Percentiles rank a stretch among this genome's conserved stretches.
Conservation (phyloP, 23 red algal species). For the Gracilaria domingensis region DNA sequence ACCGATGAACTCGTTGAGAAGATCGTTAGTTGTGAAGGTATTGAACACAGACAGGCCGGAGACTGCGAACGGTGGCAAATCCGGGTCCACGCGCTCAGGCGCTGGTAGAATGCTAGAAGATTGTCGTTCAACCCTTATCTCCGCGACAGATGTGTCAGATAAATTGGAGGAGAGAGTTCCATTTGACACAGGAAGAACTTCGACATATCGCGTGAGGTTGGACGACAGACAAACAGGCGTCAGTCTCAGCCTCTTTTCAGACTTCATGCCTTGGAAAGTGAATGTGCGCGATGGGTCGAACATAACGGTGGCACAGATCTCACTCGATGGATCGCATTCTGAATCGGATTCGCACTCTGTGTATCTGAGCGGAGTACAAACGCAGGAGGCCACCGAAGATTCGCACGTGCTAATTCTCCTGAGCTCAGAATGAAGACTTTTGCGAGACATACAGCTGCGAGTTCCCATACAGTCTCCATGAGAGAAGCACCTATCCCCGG, state of each 20-base stretch:
- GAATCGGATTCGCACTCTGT: neutral
- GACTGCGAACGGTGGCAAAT: neutral
- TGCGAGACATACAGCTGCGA: neutral
- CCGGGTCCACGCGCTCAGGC: too few relatives aligned
- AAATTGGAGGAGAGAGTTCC: neutral
- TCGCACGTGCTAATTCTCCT: neutral
- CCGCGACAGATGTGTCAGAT: neutral
- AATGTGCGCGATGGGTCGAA: neutral
- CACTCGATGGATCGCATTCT: neutral
- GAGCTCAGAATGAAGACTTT: neutral
- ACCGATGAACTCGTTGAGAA: neutral
- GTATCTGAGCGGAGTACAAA: neutral
- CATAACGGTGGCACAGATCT: neutral
- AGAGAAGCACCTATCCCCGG: neutral
- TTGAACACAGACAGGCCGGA: neutral
- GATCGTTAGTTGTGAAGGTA: neutral
- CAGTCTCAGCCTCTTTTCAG: neutral
- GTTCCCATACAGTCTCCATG: neutral
- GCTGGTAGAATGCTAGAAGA: too few relatives aligned
- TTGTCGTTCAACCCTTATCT: neutral
- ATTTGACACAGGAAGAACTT: neutral
- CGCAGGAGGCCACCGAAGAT: neutral
- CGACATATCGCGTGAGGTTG: neutral
- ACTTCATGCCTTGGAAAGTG: neutral
- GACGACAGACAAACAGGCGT: neutral